Conservation (phyloP, 305 asterid genomes). For the Rubia tinctorum region DNA sequence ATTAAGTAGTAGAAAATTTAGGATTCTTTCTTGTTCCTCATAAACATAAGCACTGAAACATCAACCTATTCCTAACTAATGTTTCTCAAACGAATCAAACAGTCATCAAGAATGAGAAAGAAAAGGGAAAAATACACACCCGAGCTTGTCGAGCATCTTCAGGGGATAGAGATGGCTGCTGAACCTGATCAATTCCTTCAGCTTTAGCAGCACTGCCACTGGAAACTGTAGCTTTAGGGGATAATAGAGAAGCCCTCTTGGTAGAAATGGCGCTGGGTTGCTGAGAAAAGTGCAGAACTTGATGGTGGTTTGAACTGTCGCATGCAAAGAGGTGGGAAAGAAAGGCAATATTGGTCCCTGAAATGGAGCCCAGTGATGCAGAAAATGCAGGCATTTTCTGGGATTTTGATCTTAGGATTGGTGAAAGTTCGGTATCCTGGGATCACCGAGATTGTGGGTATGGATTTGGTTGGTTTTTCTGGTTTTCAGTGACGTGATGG, state of each 20-base stretch:
- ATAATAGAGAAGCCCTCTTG: conserved; percentile 35
- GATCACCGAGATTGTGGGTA: not conserved
- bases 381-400: conserved; percentile 36
- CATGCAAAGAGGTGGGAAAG: conserved; percentile 34
- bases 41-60: not conserved
- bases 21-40: not conserved
- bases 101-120: not conserved
- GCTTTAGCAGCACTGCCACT: conserved; percentile 42
- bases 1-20: not conserved
- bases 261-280: conserved; percentile 27
- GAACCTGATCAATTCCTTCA: conserved; percentile 27
- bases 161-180: conserved; percentile 35
- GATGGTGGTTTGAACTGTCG: conserved; percentile 25
- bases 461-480: conserved; percentile 16
- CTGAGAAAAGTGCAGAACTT: conserved; percentile 34
- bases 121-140: conserved; percentile 46
- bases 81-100: not conserved
- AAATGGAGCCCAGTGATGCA: conserved; percentile 42
- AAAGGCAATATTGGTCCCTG: conserved; percentile 46
- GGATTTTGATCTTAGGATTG: not conserved
- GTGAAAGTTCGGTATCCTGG: not conserved
- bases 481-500: conserved; percentile 9
- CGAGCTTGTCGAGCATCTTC: conserved; percentile 53
- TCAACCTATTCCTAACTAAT: not conserved
- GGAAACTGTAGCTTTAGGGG: conserved; percentile 57